Evolutionary conservation across 441 rosid genomes (phyloP).

Genomic region (Geranium incanum): DNA sequence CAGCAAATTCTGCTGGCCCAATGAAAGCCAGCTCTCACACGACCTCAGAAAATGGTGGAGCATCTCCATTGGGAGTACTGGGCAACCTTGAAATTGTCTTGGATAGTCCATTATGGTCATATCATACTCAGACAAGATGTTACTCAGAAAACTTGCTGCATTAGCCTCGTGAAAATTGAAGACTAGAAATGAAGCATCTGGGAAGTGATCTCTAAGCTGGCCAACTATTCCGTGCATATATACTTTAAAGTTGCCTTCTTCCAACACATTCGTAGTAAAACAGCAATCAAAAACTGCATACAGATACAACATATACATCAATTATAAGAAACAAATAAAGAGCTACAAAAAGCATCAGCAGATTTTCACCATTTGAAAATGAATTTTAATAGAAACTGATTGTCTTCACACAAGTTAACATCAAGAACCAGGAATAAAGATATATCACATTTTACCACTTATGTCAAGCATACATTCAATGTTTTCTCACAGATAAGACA

Average conservation of each 20-base stretch:
- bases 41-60: constrained; percentile 89
- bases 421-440: not conserved
- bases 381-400: not conserved
- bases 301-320: constrained; percentile 7
- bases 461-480: not conserved
- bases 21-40: constrained; percentile 89
- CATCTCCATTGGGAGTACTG: constrained; percentile 68
- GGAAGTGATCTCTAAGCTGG: constrained; percentile 64
- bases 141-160: constrained; percentile 47
- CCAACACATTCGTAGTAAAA: constrained; percentile 60
- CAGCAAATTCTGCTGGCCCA: constrained; percentile 65
- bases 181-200: constrained; percentile 72
- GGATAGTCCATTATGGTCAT: constrained; percentile 97
- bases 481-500: too few species aligned
- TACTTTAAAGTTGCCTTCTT: constrained; percentile 49
- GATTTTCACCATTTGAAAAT: not conserved
- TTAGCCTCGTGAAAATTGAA: constrained; percentile 80
- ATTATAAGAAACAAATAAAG: too few species aligned
- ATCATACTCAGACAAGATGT: constrained; percentile 57
- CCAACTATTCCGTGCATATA: constrained; percentile 55
- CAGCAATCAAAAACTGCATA: constrained; percentile 78
- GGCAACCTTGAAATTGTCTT: constrained; percentile 83
- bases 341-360: not conserved
- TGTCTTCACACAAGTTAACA: not conserved
- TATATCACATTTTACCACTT: not conserved